phyloP scores from a whole-genome alignment of 108 stramenopile species.

The Cafeteria roenbergensis region DNA sequence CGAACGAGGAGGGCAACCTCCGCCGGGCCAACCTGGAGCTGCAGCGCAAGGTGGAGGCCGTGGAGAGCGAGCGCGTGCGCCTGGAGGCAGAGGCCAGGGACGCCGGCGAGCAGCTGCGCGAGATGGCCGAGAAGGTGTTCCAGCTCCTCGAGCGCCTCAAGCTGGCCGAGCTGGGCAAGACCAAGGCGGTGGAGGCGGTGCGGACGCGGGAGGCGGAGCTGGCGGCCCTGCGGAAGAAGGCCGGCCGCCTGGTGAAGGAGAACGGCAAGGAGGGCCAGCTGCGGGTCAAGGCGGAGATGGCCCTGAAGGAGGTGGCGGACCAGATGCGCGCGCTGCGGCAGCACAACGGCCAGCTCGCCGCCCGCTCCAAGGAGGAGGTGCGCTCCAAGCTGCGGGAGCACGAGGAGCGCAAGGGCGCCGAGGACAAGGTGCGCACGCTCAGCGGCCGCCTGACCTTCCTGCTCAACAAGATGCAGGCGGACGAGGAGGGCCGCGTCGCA shows the following conservation, averaged over 20 bases:
- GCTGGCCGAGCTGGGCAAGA: constrained; percentile 65
- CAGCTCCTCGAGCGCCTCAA: constrained; percentile 65
- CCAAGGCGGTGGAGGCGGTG: constrained; percentile 60
- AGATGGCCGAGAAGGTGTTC: constrained; percentile 74
- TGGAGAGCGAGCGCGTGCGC: constrained; percentile 55
- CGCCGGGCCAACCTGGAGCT: constrained; percentile 44
- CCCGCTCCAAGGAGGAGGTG: constrained; percentile 52
- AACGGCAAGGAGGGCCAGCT: constrained; percentile 46
- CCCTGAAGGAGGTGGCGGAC: constrained; percentile 48
- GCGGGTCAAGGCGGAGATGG: constrained; percentile 54
- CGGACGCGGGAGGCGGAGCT: constrained; percentile 60
- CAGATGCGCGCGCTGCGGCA: constrained; percentile 58
- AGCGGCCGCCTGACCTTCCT: constrained; percentile 56
- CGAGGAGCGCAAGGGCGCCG: constrained; percentile 47
- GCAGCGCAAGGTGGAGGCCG: constrained; percentile 31
- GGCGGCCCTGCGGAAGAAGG: constrained; percentile 54
- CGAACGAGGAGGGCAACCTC: constrained; percentile 41
- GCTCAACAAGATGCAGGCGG: constrained; percentile 60
- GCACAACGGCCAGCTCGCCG: constrained; percentile 54
- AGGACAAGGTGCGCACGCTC: constrained; percentile 55
- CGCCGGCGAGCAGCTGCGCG: constrained; percentile 57
- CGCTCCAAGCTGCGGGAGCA: constrained; percentile 47
- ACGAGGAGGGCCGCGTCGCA: constrained; percentile 53
- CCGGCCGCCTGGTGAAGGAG: constrained; percentile 55
- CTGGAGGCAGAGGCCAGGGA: constrained; percentile 67